Evolutionary conservation across 2,329 filamentous ascomycete species (phyloP).

Genomic region (Aureobasidium melanogenum): DNA sequence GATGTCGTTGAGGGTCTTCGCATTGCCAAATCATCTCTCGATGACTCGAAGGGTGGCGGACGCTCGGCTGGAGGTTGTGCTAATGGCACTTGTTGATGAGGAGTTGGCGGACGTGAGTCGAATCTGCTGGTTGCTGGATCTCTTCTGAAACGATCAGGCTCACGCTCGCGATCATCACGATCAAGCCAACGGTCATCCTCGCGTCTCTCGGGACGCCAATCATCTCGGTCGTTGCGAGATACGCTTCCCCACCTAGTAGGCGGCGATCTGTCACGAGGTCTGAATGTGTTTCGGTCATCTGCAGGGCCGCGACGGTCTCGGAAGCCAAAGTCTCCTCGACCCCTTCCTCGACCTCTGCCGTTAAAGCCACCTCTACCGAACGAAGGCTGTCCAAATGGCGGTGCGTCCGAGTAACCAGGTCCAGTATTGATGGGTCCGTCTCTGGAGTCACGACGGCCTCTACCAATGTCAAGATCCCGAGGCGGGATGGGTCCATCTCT

Average conservation of each 20-base stretch:
- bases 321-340: constrained; percentile 43
- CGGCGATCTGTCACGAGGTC: constrained; percentile 38
- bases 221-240: constrained; percentile 30
- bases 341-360: constrained; percentile 44
- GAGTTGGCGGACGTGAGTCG: constrained; percentile 20
- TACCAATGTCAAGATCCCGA: constrained; percentile 56
- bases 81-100: constrained; percentile 18
- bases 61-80: constrained; percentile 27
- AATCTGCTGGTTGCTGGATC: constrained; percentile 21
- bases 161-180: constrained; percentile 29
- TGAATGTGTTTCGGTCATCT: constrained; percentile 49
- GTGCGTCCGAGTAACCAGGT: constrained; percentile 60
- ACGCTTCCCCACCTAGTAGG: constrained; percentile 46
- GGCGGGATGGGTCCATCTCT: constrained; percentile 53
- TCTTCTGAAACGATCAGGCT: constrained; percentile 27
- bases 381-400: constrained; percentile 45
- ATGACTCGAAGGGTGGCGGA: constrained; percentile 23
- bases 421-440: constrained; percentile 66
- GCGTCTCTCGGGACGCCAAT: constrained; percentile 36
- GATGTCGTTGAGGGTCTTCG: constrained; percentile 17
- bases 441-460: constrained; percentile 59
- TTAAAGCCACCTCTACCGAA: constrained; percentile 46
- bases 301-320: constrained; percentile 37
- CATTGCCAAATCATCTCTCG: constrained; percentile 22
- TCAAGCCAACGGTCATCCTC: constrained; percentile 34